Conservation (phyloP, 345 rosid genomes). For the Eucalyptus cloeziana region DNA sequence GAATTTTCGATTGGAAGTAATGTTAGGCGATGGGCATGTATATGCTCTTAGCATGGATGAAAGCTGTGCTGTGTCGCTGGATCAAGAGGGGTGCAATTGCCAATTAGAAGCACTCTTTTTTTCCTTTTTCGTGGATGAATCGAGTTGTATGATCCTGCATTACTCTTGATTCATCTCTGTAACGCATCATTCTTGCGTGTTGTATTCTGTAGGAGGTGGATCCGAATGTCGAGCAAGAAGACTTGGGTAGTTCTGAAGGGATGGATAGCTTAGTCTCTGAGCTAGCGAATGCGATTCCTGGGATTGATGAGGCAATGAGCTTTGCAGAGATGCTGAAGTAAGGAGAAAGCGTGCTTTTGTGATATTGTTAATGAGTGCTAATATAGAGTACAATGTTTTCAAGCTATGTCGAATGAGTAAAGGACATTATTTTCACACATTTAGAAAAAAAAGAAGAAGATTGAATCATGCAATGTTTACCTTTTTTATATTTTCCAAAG, state of each 20-base stretch:
- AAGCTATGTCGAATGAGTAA: neutral
- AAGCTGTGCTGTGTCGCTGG: neutral
- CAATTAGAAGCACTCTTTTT: neutral
- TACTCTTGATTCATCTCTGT: neutral
- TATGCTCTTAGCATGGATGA: neutral
- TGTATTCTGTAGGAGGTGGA: slow-evolving; percentile 69
- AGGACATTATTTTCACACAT: neutral
- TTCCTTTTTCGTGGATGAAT: neutral
- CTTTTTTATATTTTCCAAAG: neutral
- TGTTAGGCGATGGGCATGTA: neutral
- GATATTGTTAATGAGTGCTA: neutral
- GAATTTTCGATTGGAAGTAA: neutral
- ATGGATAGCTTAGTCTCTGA: slow-evolving; percentile 91
- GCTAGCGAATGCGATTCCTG: slow-evolving; percentile 93
- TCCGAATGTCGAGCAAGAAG: slow-evolving; percentile 90
- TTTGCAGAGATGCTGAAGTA: slow-evolving; percentile 98
- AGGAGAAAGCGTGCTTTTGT: neutral
- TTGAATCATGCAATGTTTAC: neutral
- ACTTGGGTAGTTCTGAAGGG: slow-evolving; percentile 52
- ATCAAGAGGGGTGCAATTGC: neutral
- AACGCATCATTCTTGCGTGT: neutral
- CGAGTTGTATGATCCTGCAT: neutral
- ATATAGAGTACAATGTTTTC: neutral
- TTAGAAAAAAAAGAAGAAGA: neutral
- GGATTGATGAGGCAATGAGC: slow-evolving; percentile 99